phyloP scores from a whole-genome alignment of 441 rosid species.

The Sinapis alba region DNA sequence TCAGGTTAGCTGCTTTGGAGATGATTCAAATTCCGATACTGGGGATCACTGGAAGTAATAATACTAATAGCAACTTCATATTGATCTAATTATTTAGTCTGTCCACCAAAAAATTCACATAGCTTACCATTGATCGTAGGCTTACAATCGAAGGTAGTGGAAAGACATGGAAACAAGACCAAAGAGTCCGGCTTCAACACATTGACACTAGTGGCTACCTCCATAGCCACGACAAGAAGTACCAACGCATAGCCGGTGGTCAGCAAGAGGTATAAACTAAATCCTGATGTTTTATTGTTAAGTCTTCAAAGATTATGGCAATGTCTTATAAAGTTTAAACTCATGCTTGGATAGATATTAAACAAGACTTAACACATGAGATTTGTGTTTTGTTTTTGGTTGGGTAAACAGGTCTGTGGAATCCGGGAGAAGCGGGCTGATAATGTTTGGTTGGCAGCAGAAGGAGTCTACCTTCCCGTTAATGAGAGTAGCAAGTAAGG shows the following conservation, averaged over 20 bases:
- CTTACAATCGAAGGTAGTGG: constrained; percentile 86
- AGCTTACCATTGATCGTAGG: constrained; percentile 43
- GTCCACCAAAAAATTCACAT: neutral
- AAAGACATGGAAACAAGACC: constrained; percentile 96
- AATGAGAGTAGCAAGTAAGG: constrained; percentile 44
- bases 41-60: constrained; percentile 96
- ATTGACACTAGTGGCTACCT: constrained; percentile 91
- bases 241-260: constrained; percentile 95
- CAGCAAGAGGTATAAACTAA: constrained; percentile 84
- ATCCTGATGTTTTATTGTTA: neutral
- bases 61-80: constrained; percentile 1
- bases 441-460: constrained; percentile 94
- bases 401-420: constrained; percentile 71
- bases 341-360: neutral
- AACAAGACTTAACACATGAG: constrained; percentile 7
- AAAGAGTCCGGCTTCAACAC: constrained; percentile 87
- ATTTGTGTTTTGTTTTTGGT: neutral
- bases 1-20: constrained; percentile 97
- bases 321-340: neutral
- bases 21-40: constrained; percentile 87
- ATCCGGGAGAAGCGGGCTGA: constrained; percentile 82
- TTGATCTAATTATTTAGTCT: neutral
- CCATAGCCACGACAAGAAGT: constrained; percentile 97
- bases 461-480: constrained; percentile 91
- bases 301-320: neutral